These are phyloP conservation scores for Fusarium sp. DNA, from an alignment of 2,329 filamentous ascomycete species.

Conservation along the genomic window DNA sequence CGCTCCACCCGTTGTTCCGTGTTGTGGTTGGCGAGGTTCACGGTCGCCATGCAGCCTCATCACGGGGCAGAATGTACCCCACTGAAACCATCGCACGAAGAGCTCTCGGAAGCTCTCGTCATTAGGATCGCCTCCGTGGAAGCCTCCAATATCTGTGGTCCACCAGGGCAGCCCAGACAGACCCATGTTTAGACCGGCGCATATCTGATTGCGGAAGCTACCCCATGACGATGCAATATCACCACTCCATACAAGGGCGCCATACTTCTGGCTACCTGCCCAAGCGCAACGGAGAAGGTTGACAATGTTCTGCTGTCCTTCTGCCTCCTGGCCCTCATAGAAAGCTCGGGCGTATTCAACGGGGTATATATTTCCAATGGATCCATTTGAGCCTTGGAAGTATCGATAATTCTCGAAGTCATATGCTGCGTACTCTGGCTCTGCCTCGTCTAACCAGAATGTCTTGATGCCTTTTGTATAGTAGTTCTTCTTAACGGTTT, in stretches of 20 bases:
- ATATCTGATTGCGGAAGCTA: slow-evolving; percentile 68
- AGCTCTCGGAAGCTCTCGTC: slow-evolving; percentile 69
- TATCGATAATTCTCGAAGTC: slow-evolving; percentile 72
- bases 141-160: slow-evolving; percentile 78
- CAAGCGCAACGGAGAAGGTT: slow-evolving; percentile 65
- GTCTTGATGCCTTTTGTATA: slow-evolving; percentile 69
- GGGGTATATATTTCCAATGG: slow-evolving; percentile 70
- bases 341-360: slow-evolving; percentile 68
- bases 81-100: slow-evolving; percentile 76
- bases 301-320: slow-evolving; percentile 67
- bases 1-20: slow-evolving; percentile 50
- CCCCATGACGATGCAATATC: slow-evolving; percentile 74
- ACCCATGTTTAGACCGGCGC: slow-evolving; percentile 74
- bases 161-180: slow-evolving; percentile 73
- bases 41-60: slow-evolving; percentile 75
- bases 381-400: slow-evolving; percentile 50
- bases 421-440: slow-evolving; percentile 73
- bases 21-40: slow-evolving; percentile 61
- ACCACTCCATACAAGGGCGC: slow-evolving; percentile 73
- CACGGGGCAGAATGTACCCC: slow-evolving; percentile 74
- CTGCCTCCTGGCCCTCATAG: slow-evolving; percentile 66
- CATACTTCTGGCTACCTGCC: slow-evolving; percentile 69
- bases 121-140: slow-evolving; percentile 71
- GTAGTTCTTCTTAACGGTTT: slow-evolving; percentile 69
- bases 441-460: slow-evolving; percentile 78